These are phyloP conservation scores for Linnemannia schmuckeri DNA, from an alignment of 192 early-diverging fungal genomes.

Conservation along the genomic window DNA sequence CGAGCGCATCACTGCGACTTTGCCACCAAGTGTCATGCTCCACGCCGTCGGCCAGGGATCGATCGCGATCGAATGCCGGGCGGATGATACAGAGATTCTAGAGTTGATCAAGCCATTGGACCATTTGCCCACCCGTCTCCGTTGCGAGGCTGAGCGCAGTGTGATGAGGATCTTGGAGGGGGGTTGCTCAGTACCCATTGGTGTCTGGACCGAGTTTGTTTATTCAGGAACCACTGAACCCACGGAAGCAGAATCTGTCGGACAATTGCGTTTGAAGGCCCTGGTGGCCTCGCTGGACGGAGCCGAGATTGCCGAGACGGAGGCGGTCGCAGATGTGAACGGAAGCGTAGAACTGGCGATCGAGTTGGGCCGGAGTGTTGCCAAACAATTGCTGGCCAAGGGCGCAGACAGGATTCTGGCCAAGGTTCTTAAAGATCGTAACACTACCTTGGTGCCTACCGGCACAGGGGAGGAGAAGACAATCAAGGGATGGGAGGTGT, in stretches of 20 bases:
- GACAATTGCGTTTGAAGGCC: constrained; percentile 67
- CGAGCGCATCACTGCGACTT: constrained; percentile 77
- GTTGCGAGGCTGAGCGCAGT: constrained; percentile 85
- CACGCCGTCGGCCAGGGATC: constrained; percentile 97
- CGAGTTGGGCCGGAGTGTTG: constrained; percentile 58
- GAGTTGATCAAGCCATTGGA: constrained; percentile 74
- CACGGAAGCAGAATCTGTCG: constrained; percentile 17
- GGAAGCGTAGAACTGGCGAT: constrained; percentile 52
- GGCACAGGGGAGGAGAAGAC: constrained; percentile 38
- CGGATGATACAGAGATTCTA: constrained; percentile 66
- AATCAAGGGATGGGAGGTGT: constrained; percentile 53
- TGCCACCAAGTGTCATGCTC: constrained; percentile 72
- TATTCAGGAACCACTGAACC: constrained; percentile 39
- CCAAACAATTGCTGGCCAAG: constrained; percentile 48
- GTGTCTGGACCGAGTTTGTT: constrained; percentile 76
- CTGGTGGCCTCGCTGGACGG: constrained; percentile 88
- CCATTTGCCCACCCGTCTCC: constrained; percentile 71
- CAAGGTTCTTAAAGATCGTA: constrained; percentile 45
- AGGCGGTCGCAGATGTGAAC: constrained; percentile 50
- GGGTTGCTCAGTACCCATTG: constrained; percentile 96
- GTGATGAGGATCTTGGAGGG: constrained; percentile 93
- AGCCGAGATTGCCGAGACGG: constrained; percentile 66
- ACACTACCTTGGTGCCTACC: constrained; percentile 25
- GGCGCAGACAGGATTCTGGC: constrained; percentile 59
- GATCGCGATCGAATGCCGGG: constrained; percentile 85